A percentile compares a stretch with the other conserved stretches of the same genome.
Conservation (phyloP, 2,329 filamentous ascomycete species). For the Biscogniauxia marginata region DNA sequence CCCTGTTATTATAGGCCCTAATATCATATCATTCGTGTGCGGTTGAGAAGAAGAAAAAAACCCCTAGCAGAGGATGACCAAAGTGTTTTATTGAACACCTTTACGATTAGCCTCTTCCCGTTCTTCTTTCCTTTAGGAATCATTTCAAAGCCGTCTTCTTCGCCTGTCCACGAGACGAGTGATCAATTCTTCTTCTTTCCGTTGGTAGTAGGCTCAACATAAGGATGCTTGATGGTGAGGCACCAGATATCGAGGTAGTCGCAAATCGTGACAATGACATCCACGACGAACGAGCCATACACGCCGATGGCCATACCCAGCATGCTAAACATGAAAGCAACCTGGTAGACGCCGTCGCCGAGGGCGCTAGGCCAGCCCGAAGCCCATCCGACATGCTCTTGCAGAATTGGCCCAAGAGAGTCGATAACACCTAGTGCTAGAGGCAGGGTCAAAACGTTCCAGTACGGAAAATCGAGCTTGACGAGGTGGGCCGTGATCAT, state of each 20-base stretch:
- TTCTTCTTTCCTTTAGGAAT: neutral
- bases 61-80: neutral
- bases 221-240: constrained; percentile 88
- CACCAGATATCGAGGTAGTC: constrained; percentile 99
- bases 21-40: neutral
- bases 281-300: constrained; percentile 96
- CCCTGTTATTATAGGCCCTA: neutral
- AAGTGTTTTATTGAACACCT: neutral
- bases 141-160: neutral
- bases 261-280: constrained; percentile 96
- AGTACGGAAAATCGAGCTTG: constrained; percentile 83
- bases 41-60: neutral
- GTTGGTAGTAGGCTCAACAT: constrained; percentile 45
- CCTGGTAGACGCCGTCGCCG: constrained; percentile 78
- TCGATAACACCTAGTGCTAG: constrained; percentile 78
- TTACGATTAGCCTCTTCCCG: neutral
- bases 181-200: constrained; percentile 39
- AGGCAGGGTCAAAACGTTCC: constrained; percentile 79
- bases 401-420: constrained; percentile 68
- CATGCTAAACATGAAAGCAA: constrained; percentile 87
- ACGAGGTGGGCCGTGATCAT: constrained; percentile 96
- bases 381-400: constrained; percentile 59
- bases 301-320: constrained; percentile 81
- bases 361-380: constrained; percentile 74
- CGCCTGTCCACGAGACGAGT: neutral